Base-by-base conservation (phyloP, 129 eudicot species). In the Gnaphalium uliginosum region DNA sequence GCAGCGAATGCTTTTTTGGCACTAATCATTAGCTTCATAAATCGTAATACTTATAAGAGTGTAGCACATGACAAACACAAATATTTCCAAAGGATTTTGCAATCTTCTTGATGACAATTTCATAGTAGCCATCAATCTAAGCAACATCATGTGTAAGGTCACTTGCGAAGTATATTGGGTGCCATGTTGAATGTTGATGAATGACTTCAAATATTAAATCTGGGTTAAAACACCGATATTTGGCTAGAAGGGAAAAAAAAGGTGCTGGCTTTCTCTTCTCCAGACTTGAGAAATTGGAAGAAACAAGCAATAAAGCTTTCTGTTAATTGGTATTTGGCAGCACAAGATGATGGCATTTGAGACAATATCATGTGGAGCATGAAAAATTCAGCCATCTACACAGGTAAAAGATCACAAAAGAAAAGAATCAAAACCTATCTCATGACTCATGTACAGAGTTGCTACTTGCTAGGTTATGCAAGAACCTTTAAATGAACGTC, bases 351-450 rank as follows among this genome's bases (percentile, higher is more conserved):
- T 63, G 77, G 61, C 84, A 75, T 66, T 76, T 77, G 81, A 79
- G 83, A 56, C 81, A 71, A 78, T 71, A 26, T 81, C 81, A 72
- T 48, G 74, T 73, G 84, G 75, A 78, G 74, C 66, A 77, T 61
- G 68, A 77, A 68, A 70, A 66, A 76, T 33, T 61, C 83, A 81
- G 83, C 79, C 87, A 86, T 86, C 85, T 86, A 83, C 87, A 86
- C 80, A 66, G 77, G 81, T 73, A 68, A 82, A 77, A 83, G 61
- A 75, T 64, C 72, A 69, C 51, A 75, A 77, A 66, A 58, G 60
- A 82, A 59, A 57, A 57, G 57, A 69, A 69, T 83, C 80, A 78
- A 83, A 78, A 74, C 51, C 37, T 66, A 72, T 76, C 67, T 11
- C 27, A 19, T 25, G 48, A 51, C 25, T 65, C 15, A 62, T 74